Percentiles rank a stretch among this genome's conserved stretches.
Evolutionary conservation across 2,329 filamentous ascomycete species (phyloP).

Genomic region (Aspergillus proliferans): DNA sequence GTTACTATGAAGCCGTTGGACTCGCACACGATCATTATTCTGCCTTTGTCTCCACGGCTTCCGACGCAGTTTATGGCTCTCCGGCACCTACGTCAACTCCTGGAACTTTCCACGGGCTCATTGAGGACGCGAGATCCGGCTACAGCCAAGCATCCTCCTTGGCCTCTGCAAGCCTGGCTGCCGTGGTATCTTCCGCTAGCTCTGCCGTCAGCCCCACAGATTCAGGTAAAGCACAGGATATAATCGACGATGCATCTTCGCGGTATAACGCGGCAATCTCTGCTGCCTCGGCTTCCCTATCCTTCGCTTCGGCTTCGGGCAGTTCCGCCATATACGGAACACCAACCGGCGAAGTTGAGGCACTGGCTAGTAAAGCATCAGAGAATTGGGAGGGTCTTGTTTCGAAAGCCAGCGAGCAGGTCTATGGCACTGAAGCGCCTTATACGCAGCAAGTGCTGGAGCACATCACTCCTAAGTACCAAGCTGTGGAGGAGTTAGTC

Average conservation of each 20-base stretch:
- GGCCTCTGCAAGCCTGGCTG: constrained; percentile 37
- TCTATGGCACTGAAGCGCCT: constrained; percentile 62
- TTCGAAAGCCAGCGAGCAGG: constrained; percentile 59
- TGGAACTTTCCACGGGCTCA: constrained; percentile 25
- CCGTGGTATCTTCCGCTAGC: constrained; percentile 35
- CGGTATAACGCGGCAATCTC: constrained; percentile 41
- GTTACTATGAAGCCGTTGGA: constrained; percentile 74
- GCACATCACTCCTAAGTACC: constrained; percentile 58
- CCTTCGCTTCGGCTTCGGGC: constrained; percentile 34
- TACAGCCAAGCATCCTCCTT: constrained; percentile 31
- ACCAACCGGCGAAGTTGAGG: constrained; percentile 24
- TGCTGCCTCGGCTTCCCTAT: constrained; percentile 38
- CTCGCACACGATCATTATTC: constrained; percentile 73
- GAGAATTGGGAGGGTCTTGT: constrained; percentile 60
- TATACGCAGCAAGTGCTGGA: constrained; percentile 60
- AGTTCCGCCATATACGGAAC: constrained; percentile 43
- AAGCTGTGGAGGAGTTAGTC: constrained; percentile 63
- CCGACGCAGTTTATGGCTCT: constrained; percentile 60
- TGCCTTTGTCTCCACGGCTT: constrained; percentile 66
- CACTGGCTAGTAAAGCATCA: constrained; percentile 51
- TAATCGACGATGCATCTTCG: constrained; percentile 40
- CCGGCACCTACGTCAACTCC: constrained; percentile 42
- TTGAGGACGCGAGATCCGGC: constrained; percentile 30
- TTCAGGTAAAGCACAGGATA: constrained; percentile 30
- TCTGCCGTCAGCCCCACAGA: constrained; percentile 29